phyloP scores from a whole-genome alignment of 345 rosid genomes.

The Populus deltoides region DNA sequence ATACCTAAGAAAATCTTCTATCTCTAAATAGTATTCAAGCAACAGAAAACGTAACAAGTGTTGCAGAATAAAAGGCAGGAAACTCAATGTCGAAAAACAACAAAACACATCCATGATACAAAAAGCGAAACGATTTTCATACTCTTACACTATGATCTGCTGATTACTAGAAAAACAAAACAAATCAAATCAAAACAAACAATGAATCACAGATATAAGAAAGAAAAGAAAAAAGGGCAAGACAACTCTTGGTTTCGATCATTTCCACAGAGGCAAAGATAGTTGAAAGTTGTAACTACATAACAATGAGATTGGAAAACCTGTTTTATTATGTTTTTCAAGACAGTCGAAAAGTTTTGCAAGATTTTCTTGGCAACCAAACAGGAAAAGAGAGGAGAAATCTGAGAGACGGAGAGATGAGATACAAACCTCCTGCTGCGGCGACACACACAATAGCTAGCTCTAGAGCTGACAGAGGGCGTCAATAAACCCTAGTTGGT shows the following conservation, averaged over 20 bases:
- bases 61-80: neutral
- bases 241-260: neutral
- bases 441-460: constrained; percentile 10
- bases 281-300: neutral
- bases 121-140: neutral
- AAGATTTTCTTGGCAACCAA: neutral
- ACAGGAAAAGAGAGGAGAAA: neutral
- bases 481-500: constrained; percentile 7
- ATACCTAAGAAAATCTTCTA: neutral
- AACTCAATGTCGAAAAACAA: neutral
- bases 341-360: neutral
- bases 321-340: neutral
- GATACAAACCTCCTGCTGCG: constrained; percentile 18
- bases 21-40: neutral
- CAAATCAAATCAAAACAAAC: too few species aligned
- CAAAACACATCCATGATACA: neutral
- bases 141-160: neutral
- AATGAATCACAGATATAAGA: neutral
- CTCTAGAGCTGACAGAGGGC: neutral
- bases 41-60: neutral
- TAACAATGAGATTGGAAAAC: neutral
- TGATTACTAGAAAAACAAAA: neutral
- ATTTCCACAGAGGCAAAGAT: neutral
- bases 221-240: neutral
- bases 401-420: neutral